These are phyloP conservation scores for Wallemia hederae DNA, from an alignment of 1,284 basidiomycete genomes.

Conservation along the genomic window DNA sequence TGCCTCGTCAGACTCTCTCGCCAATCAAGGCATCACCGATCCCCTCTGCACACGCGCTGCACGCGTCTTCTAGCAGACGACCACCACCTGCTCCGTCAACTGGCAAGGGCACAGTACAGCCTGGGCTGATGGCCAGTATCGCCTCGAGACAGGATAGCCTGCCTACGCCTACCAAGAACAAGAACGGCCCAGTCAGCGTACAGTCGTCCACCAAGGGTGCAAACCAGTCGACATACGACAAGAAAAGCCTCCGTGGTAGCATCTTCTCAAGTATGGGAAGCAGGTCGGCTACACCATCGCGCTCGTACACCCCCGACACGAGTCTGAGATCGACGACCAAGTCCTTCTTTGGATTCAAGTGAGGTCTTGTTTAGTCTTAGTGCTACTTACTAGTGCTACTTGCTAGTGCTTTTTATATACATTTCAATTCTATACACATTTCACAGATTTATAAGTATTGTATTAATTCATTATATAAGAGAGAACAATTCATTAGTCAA, in stretches of 20 bases:
- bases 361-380: neutral
- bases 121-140: neutral
- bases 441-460: neutral
- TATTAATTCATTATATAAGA: neutral
- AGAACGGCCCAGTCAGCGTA: neutral
- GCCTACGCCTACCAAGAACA: neutral
- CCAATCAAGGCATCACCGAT: neutral
- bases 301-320: neutral
- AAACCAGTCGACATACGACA: neutral
- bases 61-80: neutral
- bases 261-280: neutral
- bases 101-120: neutral
- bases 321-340: neutral
- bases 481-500: neutral
- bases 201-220: neutral
- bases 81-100: neutral
- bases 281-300: neutral
- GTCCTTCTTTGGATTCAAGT: neutral
- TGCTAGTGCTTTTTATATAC: no score
- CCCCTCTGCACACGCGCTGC: neutral
- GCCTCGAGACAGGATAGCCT: neutral
- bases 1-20: neutral
- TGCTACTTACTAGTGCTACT: no score
- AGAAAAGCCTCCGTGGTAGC: neutral
- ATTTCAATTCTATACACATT: neutral